Percentiles rank a stretch among this genome's conserved stretches.
phyloP scores from a whole-genome alignment of 176 grass and related monocot genomes.

The Bolboschoenus planiculmis region DNA sequence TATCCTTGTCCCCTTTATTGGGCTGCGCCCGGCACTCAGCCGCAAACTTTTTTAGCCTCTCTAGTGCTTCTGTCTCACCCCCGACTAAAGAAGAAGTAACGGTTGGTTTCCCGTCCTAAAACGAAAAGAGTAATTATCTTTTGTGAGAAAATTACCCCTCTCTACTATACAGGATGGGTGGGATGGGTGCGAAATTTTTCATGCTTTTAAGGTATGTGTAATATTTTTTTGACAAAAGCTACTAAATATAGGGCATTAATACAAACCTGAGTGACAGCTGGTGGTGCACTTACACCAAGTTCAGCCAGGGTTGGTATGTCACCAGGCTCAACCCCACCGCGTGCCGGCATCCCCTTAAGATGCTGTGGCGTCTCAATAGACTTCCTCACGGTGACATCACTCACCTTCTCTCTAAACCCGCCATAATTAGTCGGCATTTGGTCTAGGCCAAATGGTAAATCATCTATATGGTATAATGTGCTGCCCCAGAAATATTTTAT shows the following conservation, averaged over 20 bases:
- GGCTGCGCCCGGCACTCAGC: constrained; percentile 59
- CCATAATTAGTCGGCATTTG: constrained; percentile 68
- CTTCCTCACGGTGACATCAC: constrained; percentile 52
- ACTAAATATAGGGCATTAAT: not conserved
- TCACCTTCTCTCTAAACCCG: constrained; percentile 67
- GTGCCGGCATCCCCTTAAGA: constrained; percentile 71
- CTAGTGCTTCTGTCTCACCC: constrained; percentile 76
- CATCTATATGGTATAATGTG: constrained; percentile 80
- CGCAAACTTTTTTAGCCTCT: constrained; percentile 81
- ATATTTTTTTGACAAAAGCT: not conserved
- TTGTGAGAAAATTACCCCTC: not conserved
- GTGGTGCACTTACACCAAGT: constrained; percentile 46
- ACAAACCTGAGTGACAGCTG: constrained; percentile 49
- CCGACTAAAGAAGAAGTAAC: constrained; percentile 62
- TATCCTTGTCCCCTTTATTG: constrained; percentile 54
- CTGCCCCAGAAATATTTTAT: constrained; percentile 98
- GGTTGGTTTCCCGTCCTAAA: constrained; percentile 57
- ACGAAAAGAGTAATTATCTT: constrained; percentile 3
- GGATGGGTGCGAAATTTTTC: not conserved
- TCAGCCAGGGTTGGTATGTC: constrained; percentile 73
- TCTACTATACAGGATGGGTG: not conserved
- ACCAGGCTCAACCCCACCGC: constrained; percentile 65
- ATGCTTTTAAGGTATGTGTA: not conserved
- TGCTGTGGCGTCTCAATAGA: constrained; percentile 53
- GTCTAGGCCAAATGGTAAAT: constrained; percentile 63